phyloP scores from a whole-genome alignment of 31 red algal genomes.

The Asparagopsis taxiformis region DNA sequence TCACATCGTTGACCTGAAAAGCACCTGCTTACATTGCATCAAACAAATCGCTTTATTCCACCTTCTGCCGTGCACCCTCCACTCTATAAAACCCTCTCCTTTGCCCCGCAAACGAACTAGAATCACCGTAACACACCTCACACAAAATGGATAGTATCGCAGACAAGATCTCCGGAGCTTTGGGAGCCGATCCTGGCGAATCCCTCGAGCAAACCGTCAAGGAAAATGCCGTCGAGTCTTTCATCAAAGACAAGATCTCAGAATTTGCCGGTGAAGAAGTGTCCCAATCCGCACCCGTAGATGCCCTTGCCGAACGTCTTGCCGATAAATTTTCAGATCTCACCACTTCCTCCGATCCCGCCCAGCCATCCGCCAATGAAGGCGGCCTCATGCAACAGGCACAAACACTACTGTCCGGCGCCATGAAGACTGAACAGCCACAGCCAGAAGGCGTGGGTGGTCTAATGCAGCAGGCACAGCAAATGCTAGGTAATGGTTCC shows the following conservation, averaged over 20 bases:
- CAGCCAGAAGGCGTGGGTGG: not conserved
- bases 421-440: not conserved
- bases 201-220: constrained; percentile 17
- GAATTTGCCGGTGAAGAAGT: constrained; percentile 11
- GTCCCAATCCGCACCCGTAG: constrained; percentile 5
- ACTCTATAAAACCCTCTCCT: too few relatives aligned
- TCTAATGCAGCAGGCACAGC: constrained; percentile 1
- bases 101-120: too few relatives aligned
- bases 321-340: constrained; percentile 6
- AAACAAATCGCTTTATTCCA: too few relatives aligned
- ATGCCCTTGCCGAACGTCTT: constrained; percentile 10
- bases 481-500: constrained; percentile 7
- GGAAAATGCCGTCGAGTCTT: constrained; percentile 15
- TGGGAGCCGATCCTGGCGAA: constrained; percentile 15
- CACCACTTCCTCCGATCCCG: too few relatives aligned
- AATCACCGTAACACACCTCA: too few relatives aligned
- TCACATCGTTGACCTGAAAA: too few relatives aligned
- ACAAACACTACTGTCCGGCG: constrained; percentile 5
- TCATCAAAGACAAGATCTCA: constrained; percentile 20
- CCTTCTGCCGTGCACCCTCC: too few relatives aligned
- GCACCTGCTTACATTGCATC: too few relatives aligned
- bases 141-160: constrained; percentile 18
- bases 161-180: constrained; percentile 2
- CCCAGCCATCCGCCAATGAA: too few relatives aligned
- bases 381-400: too few relatives aligned